These are phyloP conservation scores for Epichloe sylvatica DNA, from an alignment of 2,329 filamentous ascomycete species.

Conservation along the genomic window DNA sequence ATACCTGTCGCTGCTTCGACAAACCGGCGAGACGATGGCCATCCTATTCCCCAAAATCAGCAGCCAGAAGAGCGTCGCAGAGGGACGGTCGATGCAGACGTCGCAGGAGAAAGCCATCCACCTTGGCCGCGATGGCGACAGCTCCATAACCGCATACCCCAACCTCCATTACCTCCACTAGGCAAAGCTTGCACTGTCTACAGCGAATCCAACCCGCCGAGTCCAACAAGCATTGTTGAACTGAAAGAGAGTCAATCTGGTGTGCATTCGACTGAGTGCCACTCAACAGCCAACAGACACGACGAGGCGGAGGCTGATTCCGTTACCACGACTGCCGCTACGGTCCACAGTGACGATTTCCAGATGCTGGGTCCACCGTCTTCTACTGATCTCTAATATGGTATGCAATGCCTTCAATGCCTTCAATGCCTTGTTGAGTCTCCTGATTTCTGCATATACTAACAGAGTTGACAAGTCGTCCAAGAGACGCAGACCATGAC, in stretches of 20 bases:
- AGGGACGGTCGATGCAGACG: neutral
- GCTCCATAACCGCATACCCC: constrained; percentile 14
- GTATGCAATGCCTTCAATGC: neutral
- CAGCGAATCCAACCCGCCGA: constrained; percentile 13
- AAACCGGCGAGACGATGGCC: neutral
- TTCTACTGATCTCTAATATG: neutral
- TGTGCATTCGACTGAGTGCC: neutral
- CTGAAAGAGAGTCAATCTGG: neutral
- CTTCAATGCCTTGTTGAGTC: neutral
- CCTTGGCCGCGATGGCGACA: constrained; percentile 15
- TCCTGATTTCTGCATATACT: neutral
- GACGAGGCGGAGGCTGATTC: constrained; percentile 9
- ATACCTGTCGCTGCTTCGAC: neutral
- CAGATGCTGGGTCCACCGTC: constrained; percentile 7
- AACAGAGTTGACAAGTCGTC: neutral
- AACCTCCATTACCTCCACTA: constrained; percentile 16
- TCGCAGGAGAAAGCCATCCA: constrained; percentile 3
- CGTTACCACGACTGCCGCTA: constrained; percentile 18
- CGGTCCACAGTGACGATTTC: constrained; percentile 25
- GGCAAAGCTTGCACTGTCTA: constrained; percentile 24
- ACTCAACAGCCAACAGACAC: neutral
- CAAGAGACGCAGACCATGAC: neutral
- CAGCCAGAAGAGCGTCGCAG: neutral
- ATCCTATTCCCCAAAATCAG: neutral
- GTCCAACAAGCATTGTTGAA: neutral